Conservation (phyloP, 345 rosid genomes). For the Raphanus sativus region DNA sequence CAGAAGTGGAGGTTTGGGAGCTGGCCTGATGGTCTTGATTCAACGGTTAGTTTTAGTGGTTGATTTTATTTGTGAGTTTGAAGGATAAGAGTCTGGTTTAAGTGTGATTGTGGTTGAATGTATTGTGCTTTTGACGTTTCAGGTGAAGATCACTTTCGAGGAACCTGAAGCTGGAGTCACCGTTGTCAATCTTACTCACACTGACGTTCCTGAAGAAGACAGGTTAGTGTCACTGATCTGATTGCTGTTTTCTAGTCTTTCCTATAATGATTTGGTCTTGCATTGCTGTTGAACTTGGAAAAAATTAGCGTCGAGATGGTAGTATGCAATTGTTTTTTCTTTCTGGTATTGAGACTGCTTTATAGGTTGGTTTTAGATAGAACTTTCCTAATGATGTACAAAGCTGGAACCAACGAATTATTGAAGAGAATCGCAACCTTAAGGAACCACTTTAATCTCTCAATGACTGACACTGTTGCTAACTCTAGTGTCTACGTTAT, state of each 20-base stretch:
- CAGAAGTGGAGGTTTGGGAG: slow-evolving; percentile 96
- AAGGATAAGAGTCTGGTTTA: neutral
- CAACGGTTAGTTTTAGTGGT: slow-evolving; percentile 52
- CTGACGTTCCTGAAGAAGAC: slow-evolving; percentile 90
- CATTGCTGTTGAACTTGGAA: neutral
- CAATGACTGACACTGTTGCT: neutral
- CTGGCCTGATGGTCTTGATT: slow-evolving; percentile 93
- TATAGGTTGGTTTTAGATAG: neutral
- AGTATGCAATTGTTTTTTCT: neutral
- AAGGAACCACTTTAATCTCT: neutral
- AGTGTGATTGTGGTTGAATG: slow-evolving; percentile 12
- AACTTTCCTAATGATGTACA: neutral
- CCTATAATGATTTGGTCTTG: neutral
- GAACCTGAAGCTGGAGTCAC: slow-evolving; percentile 91
- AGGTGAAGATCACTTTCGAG: slow-evolving; percentile 71
- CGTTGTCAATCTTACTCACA: slow-evolving; percentile 64
- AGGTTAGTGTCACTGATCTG: slow-evolving; percentile 48
- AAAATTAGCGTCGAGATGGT: neutral
- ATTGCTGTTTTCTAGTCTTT: neutral
- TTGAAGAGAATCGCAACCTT: neutral
- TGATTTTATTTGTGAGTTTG: neutral
- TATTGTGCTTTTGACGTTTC: slow-evolving; percentile 28
- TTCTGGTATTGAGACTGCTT: neutral
- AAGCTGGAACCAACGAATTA: neutral
- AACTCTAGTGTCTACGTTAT: neutral